phyloP scores from a whole-genome alignment of 2,329 filamentous ascomycete genomes.

The Epichloe festucae region DNA sequence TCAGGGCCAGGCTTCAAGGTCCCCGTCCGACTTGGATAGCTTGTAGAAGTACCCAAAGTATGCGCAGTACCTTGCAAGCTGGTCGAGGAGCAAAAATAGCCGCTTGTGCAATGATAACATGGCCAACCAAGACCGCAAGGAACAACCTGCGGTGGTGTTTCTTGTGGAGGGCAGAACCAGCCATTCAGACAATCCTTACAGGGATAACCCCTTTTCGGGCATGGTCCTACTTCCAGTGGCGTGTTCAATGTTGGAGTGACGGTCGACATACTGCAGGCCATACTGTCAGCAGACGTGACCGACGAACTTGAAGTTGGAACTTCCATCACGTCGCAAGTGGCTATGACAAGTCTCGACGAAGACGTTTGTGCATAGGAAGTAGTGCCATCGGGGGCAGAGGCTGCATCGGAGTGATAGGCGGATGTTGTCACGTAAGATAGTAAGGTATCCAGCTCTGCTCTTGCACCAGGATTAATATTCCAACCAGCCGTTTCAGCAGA shows the following conservation, averaged over 20 bases:
- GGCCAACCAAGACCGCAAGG: conserved; percentile 20
- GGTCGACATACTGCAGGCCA: not conserved
- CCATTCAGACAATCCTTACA: conserved; percentile 18
- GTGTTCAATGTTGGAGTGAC: not conserved
- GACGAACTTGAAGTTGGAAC: not conserved
- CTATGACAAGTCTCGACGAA: not conserved
- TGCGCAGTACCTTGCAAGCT: not conserved
- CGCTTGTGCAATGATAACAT: conserved; percentile 18
- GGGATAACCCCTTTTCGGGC: conserved; percentile 14
- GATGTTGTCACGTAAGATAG: not conserved
- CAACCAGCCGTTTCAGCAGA: not conserved
- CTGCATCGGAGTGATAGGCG: not conserved
- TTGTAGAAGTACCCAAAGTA: not conserved
- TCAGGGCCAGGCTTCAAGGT: not conserved
- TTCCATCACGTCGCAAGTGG: not conserved
- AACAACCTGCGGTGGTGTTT: conserved; percentile 17
- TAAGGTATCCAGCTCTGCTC: not conserved
- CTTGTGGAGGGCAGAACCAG: conserved; percentile 19
- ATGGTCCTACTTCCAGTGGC: conserved; percentile 8
- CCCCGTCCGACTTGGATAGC: not conserved
- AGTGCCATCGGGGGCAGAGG: not conserved
- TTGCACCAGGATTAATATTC: conserved; percentile 1
- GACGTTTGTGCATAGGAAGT: not conserved
- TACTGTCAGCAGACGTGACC: not conserved
- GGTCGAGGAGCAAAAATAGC: conserved; percentile 15